Evolutionary conservation across 2,329 filamentous ascomycete genomes (phyloP), one percentile per base, ranked within the genome.

Genomic region (Paracoccidioides lutzii): DNA sequence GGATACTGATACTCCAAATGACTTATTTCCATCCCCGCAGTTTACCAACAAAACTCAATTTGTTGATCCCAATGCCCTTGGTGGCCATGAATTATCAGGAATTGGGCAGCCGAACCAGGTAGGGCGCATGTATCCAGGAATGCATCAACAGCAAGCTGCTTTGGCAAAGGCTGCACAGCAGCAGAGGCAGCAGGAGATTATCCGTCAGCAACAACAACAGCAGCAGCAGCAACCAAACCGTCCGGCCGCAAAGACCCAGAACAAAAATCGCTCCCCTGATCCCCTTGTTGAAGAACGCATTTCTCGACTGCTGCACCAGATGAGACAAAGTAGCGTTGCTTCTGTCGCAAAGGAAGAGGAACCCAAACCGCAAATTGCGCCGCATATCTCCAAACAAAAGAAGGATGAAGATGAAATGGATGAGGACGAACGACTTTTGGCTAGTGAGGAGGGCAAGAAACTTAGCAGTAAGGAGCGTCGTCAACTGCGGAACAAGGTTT

Each of bases 391-490:
- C 52, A 85, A 84, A 60, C 74, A 81, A 60, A 90, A 85, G 79
- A 97, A 97, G 78, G 90, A 96, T 46, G 90, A 97, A 65, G 90
- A 96, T 59, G 91, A 97, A 54, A 97, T 98, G 91, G 93, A 98
- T 64, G 91, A 96, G 71, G 93, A 97, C 65, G 93, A 97, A 78
- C 81, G 88, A 62, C 78, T 96, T 8, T 78, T 96, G 50, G 89
- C 89, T n/a, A 96, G 90, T 59, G 93, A 98, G 66, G 91, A 96
- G 74, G 93, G 91, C 65, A 98, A 98, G 84, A 96, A 96, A 77
- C 81, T 98, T n/a, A 93, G 85, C 73, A 95, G 89, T 78, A 97
- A 97, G 76, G 90, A 97, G 74, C 85, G 93, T 58, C 85, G 93
- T 62, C 93, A 97, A 73, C 80, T 98, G n/a, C 83, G 93, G 61